Conservation (phyloP, 2,329 filamentous ascomycete genomes). For the Stemphylium beticola region DNA sequence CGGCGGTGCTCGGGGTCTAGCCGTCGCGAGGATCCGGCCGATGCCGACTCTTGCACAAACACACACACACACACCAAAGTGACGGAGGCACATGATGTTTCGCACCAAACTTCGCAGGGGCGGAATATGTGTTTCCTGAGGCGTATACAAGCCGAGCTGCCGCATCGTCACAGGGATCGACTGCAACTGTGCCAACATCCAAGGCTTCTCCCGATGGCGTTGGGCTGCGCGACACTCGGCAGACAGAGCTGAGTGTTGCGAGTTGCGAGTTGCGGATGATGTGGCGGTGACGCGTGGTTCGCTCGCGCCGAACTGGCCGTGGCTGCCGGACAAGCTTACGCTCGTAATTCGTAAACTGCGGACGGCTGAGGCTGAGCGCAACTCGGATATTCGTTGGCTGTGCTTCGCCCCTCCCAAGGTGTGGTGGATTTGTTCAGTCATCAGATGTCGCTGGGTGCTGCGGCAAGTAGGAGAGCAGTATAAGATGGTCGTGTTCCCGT, state of each 20-base stretch:
- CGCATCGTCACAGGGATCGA: background rate
- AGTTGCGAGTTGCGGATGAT: constrained; percentile 9
- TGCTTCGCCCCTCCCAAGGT: constrained; percentile 37
- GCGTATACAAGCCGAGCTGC: constrained; percentile 4
- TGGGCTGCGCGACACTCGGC: no score
- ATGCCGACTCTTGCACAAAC: constrained; percentile 2
- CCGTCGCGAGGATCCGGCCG: constrained; percentile 13
- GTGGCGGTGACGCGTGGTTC: constrained; percentile 14
- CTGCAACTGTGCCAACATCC: no score
- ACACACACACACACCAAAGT: background rate
- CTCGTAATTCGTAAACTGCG: constrained; percentile 3
- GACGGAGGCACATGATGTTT: constrained; percentile 25
- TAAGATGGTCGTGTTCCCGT: constrained; percentile 20
- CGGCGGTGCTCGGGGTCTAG: constrained; percentile 4
- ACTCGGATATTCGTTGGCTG: constrained; percentile 27
- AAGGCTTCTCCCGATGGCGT: no score
- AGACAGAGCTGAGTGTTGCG: no score
- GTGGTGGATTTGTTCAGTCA: constrained; percentile 28
- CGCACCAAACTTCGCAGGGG: constrained; percentile 13
- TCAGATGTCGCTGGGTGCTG: constrained; percentile 28
- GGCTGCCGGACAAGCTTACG: constrained; percentile 15
- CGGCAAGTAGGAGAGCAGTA: constrained; percentile 20
- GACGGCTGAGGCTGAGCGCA: constrained; percentile 40
- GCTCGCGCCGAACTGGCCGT: constrained; percentile 21
- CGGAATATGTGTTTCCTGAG: constrained; percentile 31